These are phyloP conservation scores for Fusarium metavorans DNA, from an alignment of 2,329 filamentous ascomycete species.

Conservation along the genomic window DNA sequence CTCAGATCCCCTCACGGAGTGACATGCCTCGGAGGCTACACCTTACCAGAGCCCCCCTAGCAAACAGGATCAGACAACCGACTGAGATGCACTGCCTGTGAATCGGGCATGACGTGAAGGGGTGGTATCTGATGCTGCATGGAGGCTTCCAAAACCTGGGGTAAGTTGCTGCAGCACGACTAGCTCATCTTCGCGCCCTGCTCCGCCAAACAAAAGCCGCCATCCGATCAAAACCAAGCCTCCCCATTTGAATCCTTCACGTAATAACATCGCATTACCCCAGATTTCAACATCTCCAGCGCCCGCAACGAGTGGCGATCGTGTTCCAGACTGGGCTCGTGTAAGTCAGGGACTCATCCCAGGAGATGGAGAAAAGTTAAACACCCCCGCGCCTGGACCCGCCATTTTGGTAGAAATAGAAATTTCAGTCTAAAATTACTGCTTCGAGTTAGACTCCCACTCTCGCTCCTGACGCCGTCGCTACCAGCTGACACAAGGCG, in stretches of 20 bases:
- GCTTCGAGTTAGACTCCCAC: constrained; percentile 9
- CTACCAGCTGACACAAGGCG: not conserved
- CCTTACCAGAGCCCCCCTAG: not conserved
- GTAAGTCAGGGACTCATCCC: not conserved
- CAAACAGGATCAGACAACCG: not conserved
- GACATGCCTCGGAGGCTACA: not conserved
- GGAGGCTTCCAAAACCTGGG: not conserved
- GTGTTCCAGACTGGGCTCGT: constrained; percentile 15
- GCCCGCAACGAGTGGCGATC: constrained; percentile 13
- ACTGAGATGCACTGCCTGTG: not conserved
- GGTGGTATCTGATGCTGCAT: not conserved
- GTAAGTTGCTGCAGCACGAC: not conserved
- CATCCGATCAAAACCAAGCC: not conserved
- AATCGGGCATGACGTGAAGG: not conserved
- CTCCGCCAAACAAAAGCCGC: not conserved
- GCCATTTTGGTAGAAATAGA: constrained; percentile 2
- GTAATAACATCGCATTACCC: constrained; percentile 7
- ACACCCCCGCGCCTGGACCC: not conserved
- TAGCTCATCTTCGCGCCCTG: not conserved
- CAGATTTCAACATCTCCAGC: constrained; percentile 1
- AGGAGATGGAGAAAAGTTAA: not conserved
- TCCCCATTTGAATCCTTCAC: constrained; percentile 7
- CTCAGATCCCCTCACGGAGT: not conserved
- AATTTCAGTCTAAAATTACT: constrained; percentile 31
- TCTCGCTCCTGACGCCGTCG: not conserved